Evolutionary conservation across 23 red algal genomes (phyloP).

Genomic region (Agarophyton chilense): DNA sequence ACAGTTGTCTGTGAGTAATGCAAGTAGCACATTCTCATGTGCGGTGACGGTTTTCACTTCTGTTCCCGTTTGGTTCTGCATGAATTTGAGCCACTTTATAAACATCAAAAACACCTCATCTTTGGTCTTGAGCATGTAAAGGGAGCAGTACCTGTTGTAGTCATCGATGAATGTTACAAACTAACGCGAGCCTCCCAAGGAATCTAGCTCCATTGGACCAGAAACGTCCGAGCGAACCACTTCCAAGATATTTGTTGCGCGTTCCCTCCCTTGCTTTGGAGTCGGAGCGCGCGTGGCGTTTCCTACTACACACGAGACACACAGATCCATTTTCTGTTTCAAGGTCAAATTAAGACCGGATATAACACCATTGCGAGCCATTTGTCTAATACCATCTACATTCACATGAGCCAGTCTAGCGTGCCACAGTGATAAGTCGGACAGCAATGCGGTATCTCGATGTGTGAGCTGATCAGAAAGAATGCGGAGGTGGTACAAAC

Average conservation of each 20-base stretch:
- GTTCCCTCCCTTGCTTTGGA: constrained; percentile 34
- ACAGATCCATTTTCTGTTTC: constrained; percentile 15
- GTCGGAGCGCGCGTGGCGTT: not conserved
- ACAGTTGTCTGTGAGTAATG: constrained; percentile 27
- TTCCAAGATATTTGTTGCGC: not conserved
- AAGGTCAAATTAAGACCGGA: not conserved
- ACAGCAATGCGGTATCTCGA: not conserved
- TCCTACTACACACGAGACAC: constrained; percentile 9
- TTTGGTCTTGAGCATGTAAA: constrained; percentile 32
- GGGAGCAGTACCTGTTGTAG: not conserved
- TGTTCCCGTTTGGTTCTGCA: constrained; percentile 10
- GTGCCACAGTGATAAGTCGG: constrained; percentile 26
- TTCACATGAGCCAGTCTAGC: constrained; percentile 38
- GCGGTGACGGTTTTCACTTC: constrained; percentile 1
- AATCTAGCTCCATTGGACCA: constrained; percentile 3
- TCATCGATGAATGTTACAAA: constrained; percentile 57
- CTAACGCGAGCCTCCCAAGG: constrained; percentile 29
- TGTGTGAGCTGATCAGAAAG: not conserved
- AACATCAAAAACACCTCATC: constrained; percentile 31
- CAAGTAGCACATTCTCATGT: constrained; percentile 1
- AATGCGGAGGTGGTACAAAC: not conserved
- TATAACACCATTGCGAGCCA: constrained; percentile 23
- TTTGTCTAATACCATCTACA: constrained; percentile 7
- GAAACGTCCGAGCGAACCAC: constrained; percentile 20
- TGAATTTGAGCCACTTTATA: constrained; percentile 9